Conservation (phyloP, 2,329 filamentous ascomycete species). For the Cryphonectria carpinicola region DNA sequence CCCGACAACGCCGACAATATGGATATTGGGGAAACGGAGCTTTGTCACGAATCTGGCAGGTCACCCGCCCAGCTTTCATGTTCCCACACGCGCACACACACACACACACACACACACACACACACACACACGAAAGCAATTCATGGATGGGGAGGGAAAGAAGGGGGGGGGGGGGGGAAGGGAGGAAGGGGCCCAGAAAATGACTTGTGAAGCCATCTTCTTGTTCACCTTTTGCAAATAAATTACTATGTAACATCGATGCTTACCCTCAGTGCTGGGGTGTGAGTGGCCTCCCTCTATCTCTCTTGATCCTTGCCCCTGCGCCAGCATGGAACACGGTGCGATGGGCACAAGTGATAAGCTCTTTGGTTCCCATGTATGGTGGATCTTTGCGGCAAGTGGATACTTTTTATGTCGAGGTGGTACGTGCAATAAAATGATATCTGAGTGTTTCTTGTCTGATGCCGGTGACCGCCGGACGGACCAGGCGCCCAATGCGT, state of each 20-base stretch:
- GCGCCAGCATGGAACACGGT: not conserved
- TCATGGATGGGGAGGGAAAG: not conserved
- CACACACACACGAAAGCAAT: no score
- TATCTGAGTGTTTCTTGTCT: not conserved
- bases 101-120: no score
- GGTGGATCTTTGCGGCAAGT: no score
- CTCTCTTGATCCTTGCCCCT: no score
- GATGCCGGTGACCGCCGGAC: not conserved
- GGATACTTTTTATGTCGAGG: not conserved
- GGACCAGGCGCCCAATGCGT: not conserved
- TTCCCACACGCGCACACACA: not conserved
- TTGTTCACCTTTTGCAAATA: no score
- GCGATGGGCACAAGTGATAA: not conserved
- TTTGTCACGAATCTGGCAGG: conserved; percentile 8
- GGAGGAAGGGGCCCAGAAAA: no score
- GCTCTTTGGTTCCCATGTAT: not conserved
- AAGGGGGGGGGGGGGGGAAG: no score
- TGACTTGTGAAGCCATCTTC: no score
- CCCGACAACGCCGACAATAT: not conserved
- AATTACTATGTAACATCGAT: no score
- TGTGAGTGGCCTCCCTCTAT: no score
- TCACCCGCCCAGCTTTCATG: not conserved
- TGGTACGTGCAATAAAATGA: not conserved
- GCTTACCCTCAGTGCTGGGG: no score
- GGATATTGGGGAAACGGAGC: not conserved